Base-by-base conservation (phyloP, 257 asterid genomes). In the Coffea canephora region DNA sequence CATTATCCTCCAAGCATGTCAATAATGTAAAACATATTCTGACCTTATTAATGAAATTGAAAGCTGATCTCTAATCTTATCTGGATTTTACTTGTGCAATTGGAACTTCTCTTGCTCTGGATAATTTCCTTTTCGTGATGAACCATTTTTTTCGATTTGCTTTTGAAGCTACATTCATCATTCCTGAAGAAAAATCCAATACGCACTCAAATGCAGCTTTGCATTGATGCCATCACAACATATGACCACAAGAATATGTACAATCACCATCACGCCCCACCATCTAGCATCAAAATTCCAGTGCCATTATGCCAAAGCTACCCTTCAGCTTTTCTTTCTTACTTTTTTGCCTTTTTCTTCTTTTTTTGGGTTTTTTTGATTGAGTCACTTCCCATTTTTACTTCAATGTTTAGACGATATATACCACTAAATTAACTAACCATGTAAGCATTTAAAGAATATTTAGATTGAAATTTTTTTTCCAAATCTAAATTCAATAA, bases 191-290 rank as follows among this genome's bases (percentile, higher is more conserved):
- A 52, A 48, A 49, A n/a, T 23, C 31, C 21, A 64, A 21, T 18
- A 18, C 36, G 11, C 36, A 73, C 36, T 45, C 27, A 69, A 57
- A 8, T 1, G 10, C 46, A 59, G 61, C 41, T 68, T 61, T 57
- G 67, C 59, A 21, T 13, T 70, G 50, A 61, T 57, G 81, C 73
- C 50, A 55, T 76, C 39, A 61, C 57, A 78, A 67, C 71, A 50
- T 19, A 48, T 66, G 80, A 65, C 54, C 71, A 73, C 78, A 34
- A 55, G 21, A 82, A 65, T 66, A 57, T 36, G 78, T 76, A 76
- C 75, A 43, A 73, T 82, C 82, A 77, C 82, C 55, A 13, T 31
- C 31, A 31, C 31, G 31, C 31, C 50, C 14, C 11, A 23, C 45
- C 55, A 25, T 34, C 5, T 0, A 21, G 3, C 7, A n/a, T 41